A percentile compares a stretch with the other conserved stretches of the same genome.
These are phyloP conservation scores for Botrytis porri DNA, from an alignment of 2,329 filamentous ascomycete genomes.

Conservation along the genomic window DNA sequence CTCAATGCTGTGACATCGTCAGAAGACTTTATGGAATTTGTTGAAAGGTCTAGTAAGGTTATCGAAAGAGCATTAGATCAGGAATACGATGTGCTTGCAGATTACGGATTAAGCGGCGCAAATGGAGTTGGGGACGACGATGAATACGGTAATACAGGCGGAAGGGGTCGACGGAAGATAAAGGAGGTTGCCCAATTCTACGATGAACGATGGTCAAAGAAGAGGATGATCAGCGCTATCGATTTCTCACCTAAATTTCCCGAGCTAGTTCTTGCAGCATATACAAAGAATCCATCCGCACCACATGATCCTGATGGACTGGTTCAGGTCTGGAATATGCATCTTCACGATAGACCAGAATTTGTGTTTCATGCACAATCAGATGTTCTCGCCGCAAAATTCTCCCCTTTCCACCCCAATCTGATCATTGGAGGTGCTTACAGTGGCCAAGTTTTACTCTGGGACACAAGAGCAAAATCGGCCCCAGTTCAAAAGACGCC, in stretches of 20 bases:
- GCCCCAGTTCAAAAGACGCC: slow-evolving; percentile 94
- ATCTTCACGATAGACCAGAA: slow-evolving; percentile 90
- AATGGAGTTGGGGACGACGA: slow-evolving; percentile 76
- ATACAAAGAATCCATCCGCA: slow-evolving; percentile 95
- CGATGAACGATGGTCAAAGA: slow-evolving; percentile 94
- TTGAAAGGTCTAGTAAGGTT: slow-evolving; percentile 94
- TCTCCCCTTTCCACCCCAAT: slow-evolving; percentile 98
- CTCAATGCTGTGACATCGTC: slow-evolving; percentile 86
- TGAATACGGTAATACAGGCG: slow-evolving; percentile 65
- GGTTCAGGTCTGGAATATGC: slow-evolving; percentile 94
- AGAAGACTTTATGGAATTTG: slow-evolving; percentile 90
- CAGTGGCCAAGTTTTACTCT: slow-evolving; percentile 91
- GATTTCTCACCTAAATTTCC: slow-evolving; percentile 95
- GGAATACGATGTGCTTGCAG: slow-evolving; percentile 92
- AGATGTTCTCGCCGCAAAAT: slow-evolving; percentile 91
- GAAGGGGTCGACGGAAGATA: slow-evolving; percentile 69
- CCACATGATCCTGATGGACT: slow-evolving; percentile 92
- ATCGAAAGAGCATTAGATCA: slow-evolving; percentile 93
- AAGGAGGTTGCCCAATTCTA: slow-evolving; percentile 92
- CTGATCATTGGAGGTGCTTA: slow-evolving; percentile 95
- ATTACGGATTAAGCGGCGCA: slow-evolving; percentile 80
- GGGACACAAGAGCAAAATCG: slow-evolving; percentile 90
- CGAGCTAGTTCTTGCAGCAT: slow-evolving; percentile 87
- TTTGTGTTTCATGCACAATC: slow-evolving; percentile 96
- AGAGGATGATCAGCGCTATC: slow-evolving; percentile 93